A percentile compares a stretch with the other conserved stretches of the same genome.
Evolutionary conservation across 495 filamentous ascomycete genomes (phyloP).

Genomic region (Penicillium fimorum): DNA sequence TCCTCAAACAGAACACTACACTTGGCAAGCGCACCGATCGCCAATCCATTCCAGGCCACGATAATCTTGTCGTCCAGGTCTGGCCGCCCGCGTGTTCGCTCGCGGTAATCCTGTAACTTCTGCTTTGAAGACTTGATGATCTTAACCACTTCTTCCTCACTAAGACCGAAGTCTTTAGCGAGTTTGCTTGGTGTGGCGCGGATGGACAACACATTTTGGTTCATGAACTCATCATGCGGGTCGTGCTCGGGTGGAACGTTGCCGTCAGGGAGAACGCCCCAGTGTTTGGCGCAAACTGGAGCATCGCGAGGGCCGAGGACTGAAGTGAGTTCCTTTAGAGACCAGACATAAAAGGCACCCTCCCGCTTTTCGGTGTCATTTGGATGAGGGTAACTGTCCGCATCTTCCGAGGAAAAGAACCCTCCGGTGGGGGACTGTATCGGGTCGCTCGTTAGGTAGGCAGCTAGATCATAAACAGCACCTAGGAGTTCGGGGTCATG

Average conservation of each 20-base stretch:
- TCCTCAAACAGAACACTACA: conserved; percentile 63
- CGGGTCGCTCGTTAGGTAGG: conserved; percentile 69
- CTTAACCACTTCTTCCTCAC: conserved; percentile 66
- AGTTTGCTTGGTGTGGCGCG: conserved; percentile 61
- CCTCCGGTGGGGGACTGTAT: conserved; percentile 68
- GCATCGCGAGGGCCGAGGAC: conserved; percentile 70
- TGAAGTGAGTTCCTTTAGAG: conserved; percentile 77
- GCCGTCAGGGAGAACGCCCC: conserved; percentile 81
- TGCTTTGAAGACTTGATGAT: conserved; percentile 67
- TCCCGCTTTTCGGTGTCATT: conserved; percentile 85
- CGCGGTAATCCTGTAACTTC: conserved; percentile 70
- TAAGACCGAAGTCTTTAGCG: conserved; percentile 74
- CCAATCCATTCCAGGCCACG: conserved; percentile 83
- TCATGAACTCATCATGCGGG: conserved; percentile 90
- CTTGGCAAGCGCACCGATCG: conserved; percentile 78
- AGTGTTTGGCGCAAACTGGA: conserved; percentile 77
- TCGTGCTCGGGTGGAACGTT: conserved; percentile 85
- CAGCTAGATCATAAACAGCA: conserved; percentile 76
- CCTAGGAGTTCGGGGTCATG: conserved; percentile 70
- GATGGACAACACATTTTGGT: conserved; percentile 63
- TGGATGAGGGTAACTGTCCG: conserved; percentile 75
- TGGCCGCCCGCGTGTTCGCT: conserved; percentile 75
- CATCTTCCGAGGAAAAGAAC: conserved; percentile 88
- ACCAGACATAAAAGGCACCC: conserved; percentile 96
- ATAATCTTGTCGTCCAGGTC: conserved; percentile 90